Conservation (phyloP, 1,139 yeast species). For the Kurtzmaniella quercitrusa region DNA sequence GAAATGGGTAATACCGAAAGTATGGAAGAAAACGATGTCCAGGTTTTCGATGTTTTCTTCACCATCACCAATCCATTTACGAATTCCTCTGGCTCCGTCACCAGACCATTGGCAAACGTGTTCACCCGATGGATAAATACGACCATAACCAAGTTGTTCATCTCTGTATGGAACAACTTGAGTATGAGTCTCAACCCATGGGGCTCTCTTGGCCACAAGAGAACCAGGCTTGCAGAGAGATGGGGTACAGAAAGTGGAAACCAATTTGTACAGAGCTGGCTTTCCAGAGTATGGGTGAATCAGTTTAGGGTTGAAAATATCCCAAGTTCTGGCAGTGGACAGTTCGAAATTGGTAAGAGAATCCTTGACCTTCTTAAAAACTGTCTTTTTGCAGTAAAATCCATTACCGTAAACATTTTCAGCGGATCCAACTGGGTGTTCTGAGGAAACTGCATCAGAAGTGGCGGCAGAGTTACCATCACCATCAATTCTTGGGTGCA, state of each 20-base stretch:
- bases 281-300: constrained; percentile 67
- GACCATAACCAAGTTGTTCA: constrained; percentile 46
- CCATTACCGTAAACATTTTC: constrained; percentile 74
- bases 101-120: constrained; percentile 81
- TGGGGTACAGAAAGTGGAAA: constrained; percentile 70
- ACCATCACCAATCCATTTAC: constrained; percentile 73
- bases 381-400: constrained; percentile 58
- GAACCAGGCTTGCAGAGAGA: constrained; percentile 72
- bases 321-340: constrained; percentile 71
- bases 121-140: constrained; percentile 75
- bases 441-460: constrained; percentile 61
- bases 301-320: constrained; percentile 66
- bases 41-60: constrained; percentile 58
- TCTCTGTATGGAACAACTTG: constrained; percentile 69
- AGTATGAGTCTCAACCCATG: constrained; percentile 67
- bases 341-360: constrained; percentile 63
- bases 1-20: constrained; percentile 81
- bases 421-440: constrained; percentile 57
- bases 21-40: constrained; percentile 71
- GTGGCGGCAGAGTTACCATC: constrained; percentile 71
- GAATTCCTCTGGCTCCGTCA: constrained; percentile 66
- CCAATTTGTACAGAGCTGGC: constrained; percentile 74
- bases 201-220: constrained; percentile 74
- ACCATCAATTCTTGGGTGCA: constrained; percentile 80
- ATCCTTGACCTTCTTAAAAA: constrained; percentile 64